These are phyloP conservation scores for Citrus reticulata DNA, from an alignment of 345 rosid genomes.

Conservation along the genomic window DNA sequence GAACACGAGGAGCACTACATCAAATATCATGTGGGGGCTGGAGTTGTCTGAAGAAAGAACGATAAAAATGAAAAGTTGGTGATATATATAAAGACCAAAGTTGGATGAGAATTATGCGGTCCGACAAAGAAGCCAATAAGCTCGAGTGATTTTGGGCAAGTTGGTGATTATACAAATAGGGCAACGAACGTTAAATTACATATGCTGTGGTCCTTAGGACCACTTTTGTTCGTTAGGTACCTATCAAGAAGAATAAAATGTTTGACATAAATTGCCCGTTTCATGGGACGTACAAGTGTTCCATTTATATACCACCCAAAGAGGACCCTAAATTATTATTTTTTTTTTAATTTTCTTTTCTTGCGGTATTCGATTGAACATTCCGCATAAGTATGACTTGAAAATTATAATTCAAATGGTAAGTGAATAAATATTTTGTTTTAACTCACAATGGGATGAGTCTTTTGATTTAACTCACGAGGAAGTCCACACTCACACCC, in stretches of 20 bases:
- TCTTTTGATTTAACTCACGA: no score
- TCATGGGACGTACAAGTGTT: slow-evolving; percentile 10
- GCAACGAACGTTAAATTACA: neutral
- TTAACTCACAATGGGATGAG: no score
- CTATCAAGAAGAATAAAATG: slow-evolving; percentile 22
- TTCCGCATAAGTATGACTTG: no score
- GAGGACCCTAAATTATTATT: neutral
- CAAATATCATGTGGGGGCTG: neutral
- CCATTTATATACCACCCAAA: neutral
- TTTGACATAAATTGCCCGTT: slow-evolving; percentile 1
- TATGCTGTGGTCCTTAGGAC: slow-evolving; percentile 13
- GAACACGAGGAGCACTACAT: neutral
- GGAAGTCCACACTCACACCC: no score
- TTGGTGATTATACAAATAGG: slow-evolving; percentile 1
- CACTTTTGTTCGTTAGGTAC: slow-evolving; percentile 24
- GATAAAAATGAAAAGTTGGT: neutral
- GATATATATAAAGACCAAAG: neutral
- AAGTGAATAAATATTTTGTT: no score
- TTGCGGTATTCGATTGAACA: no score
- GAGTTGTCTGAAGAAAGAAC: neutral
- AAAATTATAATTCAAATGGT: no score
- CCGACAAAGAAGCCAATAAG: slow-evolving; percentile 25
- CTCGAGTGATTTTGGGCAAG: slow-evolving; percentile 7
- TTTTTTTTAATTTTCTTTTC: no score
- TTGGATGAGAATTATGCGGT: neutral